These are phyloP conservation scores for Marasmius tenuissimus DNA, from an alignment of 1,284 basidiomycete genomes.

Conservation along the genomic window DNA sequence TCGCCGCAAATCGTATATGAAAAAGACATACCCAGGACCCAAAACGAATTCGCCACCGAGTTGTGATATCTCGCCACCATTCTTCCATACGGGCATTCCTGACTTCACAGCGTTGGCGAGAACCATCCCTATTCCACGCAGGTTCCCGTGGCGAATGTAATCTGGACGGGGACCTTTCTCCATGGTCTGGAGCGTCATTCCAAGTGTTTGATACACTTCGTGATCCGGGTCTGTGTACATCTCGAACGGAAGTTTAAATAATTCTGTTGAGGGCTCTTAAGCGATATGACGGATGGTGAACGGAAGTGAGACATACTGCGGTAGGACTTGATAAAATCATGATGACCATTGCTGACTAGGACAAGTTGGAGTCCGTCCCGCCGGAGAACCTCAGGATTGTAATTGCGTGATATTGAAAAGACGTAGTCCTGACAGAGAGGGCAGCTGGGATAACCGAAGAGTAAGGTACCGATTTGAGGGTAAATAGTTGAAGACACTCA, in stretches of 20 bases:
- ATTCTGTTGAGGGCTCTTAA: conserved; percentile 31
- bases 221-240: conserved; percentile 72
- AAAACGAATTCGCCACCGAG: conserved; percentile 81
- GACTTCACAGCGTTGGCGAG: conserved; percentile 53
- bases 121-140: conserved; percentile 59
- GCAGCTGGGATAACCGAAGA: conserved; percentile 34
- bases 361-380: conserved; percentile 53
- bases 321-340: conserved; percentile 61
- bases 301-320: conserved; percentile 38
- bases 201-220: conserved; percentile 61
- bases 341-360: conserved; percentile 70
- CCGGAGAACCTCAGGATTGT: conserved; percentile 42
- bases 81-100: conserved; percentile 66
- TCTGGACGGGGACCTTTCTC: conserved; percentile 36
- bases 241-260: conserved; percentile 54
- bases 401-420: conserved; percentile 47
- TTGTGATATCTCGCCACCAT: conserved; percentile 64
- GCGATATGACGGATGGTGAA: background rate
- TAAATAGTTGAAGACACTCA: conserved; percentile 1
- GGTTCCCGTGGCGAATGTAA: conserved; percentile 55
- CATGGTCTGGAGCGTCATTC: conserved; percentile 55
- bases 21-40: conserved; percentile 49
- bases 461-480: background rate
- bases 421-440: conserved; percentile 76
- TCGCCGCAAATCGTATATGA: background rate